phyloP scores from a whole-genome alignment of 1,284 basidiomycete species.

The Cyathus pygmaeus region DNA sequence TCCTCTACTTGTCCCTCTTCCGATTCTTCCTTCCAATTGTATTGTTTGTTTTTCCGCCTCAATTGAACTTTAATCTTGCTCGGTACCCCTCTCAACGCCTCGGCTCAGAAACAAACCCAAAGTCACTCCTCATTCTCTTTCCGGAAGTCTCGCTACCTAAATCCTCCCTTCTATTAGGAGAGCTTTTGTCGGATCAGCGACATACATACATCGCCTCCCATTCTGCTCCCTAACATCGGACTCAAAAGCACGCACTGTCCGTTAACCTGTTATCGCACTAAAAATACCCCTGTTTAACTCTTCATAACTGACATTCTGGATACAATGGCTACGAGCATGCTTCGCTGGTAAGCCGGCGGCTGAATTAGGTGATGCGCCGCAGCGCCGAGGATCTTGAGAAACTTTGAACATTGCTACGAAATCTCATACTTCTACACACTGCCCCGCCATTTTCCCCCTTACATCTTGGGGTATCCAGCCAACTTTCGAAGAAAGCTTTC shows the following conservation, averaged over 20 bases:
- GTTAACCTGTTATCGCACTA: neutral
- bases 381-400: neutral
- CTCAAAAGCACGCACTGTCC: neutral
- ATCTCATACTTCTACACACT: neutral
- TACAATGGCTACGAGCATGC: neutral
- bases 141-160: conserved; percentile 22
- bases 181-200: conserved; percentile 22
- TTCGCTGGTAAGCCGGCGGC: too few relatives aligned
- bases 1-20: neutral
- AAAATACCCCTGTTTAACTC: neutral
- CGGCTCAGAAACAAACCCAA: conserved; percentile 3
- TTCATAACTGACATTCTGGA: too few relatives aligned
- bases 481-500: neutral
- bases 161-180: conserved; percentile 14
- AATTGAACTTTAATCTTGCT: conserved; percentile 8
- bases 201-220: neutral
- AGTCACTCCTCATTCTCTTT: conserved; percentile 10
- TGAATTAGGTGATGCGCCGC: neutral
- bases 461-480: neutral
- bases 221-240: too few relatives aligned
- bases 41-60: conserved; percentile 1
- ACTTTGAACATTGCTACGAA: neutral
- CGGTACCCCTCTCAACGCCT: conserved; percentile 13
- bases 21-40: neutral
- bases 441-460: too few relatives aligned